Percentiles rank a stretch among this genome's conserved stretches.
Conservation (phyloP, 441 rosid genomes). For the Aquilaria agallochum region DNA sequence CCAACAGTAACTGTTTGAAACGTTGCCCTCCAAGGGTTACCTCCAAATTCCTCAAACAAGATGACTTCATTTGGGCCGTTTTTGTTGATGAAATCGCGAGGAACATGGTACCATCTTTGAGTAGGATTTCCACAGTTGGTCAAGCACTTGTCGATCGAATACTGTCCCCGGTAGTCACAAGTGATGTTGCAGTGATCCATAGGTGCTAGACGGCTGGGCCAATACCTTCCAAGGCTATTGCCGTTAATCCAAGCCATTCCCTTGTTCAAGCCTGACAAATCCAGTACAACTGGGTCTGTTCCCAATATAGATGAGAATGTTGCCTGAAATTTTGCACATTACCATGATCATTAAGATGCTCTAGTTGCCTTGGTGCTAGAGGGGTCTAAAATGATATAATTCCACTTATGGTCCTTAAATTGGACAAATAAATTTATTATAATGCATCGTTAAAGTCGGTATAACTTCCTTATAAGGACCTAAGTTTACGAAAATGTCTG, state of each 20-base stretch:
- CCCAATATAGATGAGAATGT: conserved; percentile 42
- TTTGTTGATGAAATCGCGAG: conserved; percentile 29
- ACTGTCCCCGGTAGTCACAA: conserved; percentile 41
- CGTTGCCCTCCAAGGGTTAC: conserved; percentile 28
- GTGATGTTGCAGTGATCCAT: conserved; percentile 26
- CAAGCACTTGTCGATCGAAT: conserved; percentile 20
- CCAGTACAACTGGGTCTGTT: conserved; percentile 45
- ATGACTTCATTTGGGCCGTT: conserved; percentile 27
- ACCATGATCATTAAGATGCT: not conserved
- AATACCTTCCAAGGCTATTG: conserved; percentile 45
- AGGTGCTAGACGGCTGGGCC: conserved; percentile 33
- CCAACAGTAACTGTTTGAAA: conserved; percentile 37
- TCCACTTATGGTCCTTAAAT: no score
- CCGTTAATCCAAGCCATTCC: conserved; percentile 60
- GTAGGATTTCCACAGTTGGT: conserved; percentile 45
- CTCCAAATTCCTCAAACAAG: conserved; percentile 44
- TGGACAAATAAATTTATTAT: no score
- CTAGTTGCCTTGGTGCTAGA: not conserved
- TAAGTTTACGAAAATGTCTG: no score
- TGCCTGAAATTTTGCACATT: conserved; percentile 21
- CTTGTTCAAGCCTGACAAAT: conserved; percentile 48
- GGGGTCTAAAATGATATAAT: not conserved
- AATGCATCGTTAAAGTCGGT: no score
- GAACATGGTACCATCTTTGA: conserved; percentile 46
- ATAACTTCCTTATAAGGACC: no score